Percentiles rank a stretch among this genome's conserved stretches.
Conservation (phyloP, 2,329 filamentous ascomycete species). For the Cladosporium cucumerinum region DNA sequence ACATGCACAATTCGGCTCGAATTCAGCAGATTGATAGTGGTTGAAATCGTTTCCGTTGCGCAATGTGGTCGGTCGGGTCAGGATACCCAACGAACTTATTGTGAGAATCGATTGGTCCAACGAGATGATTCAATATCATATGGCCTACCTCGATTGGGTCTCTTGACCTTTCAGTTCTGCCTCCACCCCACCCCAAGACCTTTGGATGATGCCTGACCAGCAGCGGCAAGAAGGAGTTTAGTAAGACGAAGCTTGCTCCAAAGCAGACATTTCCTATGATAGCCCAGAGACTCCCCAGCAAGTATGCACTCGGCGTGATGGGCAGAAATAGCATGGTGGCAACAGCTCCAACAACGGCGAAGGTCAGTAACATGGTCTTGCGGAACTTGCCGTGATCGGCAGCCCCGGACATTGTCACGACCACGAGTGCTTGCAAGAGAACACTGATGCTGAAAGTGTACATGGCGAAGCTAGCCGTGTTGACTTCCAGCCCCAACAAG, state of each 20-base stretch:
- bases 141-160: not conserved
- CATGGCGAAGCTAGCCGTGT: conserved; percentile 96
- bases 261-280: conserved; percentile 92
- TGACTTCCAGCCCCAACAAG: conserved; percentile 79
- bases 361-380: conserved; percentile 81
- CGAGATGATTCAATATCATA: not conserved
- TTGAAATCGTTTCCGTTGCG: not conserved
- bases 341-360: conserved; percentile 76
- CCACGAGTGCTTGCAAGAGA: conserved; percentile 79
- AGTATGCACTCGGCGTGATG: conserved; percentile 69
- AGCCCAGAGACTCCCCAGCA: conserved; percentile 78
- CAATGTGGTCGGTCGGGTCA: not conserved
- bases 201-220: conserved; percentile 80
- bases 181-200: not conserved
- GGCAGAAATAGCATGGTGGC: conserved; percentile 87
- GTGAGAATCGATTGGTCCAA: not conserved
- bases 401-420: conserved; percentile 87
- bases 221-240: conserved; percentile 92
- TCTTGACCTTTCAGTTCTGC: not conserved
- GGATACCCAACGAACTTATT: not conserved
- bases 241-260: conserved; percentile 87
- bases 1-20: not conserved
- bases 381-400: conserved; percentile 40
- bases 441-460: conserved; percentile 96
- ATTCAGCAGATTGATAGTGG: not conserved